Evolutionary conservation across 2,329 filamentous ascomycete genomes (phyloP).

Genomic region (Cordyceps militaris): DNA sequence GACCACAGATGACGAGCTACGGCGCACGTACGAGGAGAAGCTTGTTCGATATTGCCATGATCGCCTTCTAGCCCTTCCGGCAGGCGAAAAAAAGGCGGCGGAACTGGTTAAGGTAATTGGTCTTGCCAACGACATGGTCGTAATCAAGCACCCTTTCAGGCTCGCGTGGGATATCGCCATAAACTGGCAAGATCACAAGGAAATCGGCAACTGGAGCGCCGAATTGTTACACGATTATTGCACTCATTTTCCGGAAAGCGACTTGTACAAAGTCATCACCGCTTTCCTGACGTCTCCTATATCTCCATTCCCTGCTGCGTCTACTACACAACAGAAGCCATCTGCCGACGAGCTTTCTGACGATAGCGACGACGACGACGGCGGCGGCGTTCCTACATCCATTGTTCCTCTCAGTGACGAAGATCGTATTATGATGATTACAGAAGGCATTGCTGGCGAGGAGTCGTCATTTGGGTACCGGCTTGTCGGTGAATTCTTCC

Average conservation of each 20-base stretch:
- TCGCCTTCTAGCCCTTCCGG: slow-evolving; percentile 59
- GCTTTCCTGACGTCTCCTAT: slow-evolving; percentile 77
- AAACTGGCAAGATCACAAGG: slow-evolving; percentile 78
- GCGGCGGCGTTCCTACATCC: slow-evolving; percentile 46
- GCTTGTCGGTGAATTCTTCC: slow-evolving; percentile 75
- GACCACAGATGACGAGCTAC: slow-evolving; percentile 76
- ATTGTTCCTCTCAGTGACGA: slow-evolving; percentile 61
- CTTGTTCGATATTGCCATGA: slow-evolving; percentile 76
- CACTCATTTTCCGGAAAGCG: slow-evolving; percentile 74
- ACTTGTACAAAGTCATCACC: slow-evolving; percentile 72
- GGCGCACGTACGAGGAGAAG: slow-evolving; percentile 85
- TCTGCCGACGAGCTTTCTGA: slow-evolving; percentile 34
- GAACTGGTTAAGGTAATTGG: slow-evolving; percentile 69
- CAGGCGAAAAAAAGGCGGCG: slow-evolving; percentile 55
- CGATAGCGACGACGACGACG: slow-evolving; percentile 53
- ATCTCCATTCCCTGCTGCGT: slow-evolving; percentile 63
- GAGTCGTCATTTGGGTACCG: slow-evolving; percentile 77
- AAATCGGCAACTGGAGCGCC: slow-evolving; percentile 69
- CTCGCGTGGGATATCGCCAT: slow-evolving; percentile 87
- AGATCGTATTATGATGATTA: slow-evolving; percentile 75
- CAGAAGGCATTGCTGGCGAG: slow-evolving; percentile 58
- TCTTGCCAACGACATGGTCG: slow-evolving; percentile 85
- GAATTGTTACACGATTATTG: slow-evolving; percentile 75
- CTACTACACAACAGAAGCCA: slow-evolving; percentile 19
- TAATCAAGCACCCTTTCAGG: slow-evolving; percentile 85